phyloP scores from a whole-genome alignment of 371 early-diverging fungal genomes.

The Dipsacomyces acuminosporus region DNA sequence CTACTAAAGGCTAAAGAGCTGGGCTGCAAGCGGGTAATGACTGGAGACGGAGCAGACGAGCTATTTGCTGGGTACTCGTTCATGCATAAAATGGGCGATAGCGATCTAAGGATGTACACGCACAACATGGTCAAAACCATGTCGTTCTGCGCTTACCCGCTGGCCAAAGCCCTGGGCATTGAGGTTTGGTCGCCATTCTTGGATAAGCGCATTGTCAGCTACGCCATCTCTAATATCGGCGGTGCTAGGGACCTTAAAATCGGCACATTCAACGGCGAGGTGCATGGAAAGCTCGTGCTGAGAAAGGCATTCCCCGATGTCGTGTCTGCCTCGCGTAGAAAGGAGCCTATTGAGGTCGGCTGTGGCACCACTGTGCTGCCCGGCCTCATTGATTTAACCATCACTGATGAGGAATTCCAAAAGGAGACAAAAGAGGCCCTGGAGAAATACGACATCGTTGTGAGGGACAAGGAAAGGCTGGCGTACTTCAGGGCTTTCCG shows the following conservation, averaged over 20 bases:
- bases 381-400: constrained; percentile 40
- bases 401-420: constrained; percentile 26
- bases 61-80: constrained; percentile 60
- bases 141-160: constrained; percentile 50
- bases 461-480: constrained; percentile 54
- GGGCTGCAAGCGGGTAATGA: constrained; percentile 53
- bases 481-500: constrained; percentile 51
- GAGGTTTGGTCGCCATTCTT: constrained; percentile 52
- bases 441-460: constrained; percentile 45
- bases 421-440: constrained; percentile 32
- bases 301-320: constrained; percentile 53
- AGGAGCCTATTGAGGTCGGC: constrained; percentile 58
- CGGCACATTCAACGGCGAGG: constrained; percentile 32
- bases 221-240: constrained; percentile 41
- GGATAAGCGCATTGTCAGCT: constrained; percentile 48
- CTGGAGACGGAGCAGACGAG: constrained; percentile 63
- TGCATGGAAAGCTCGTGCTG: constrained; percentile 55
- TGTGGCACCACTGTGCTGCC: constrained; percentile 52
- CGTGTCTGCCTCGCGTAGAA: constrained; percentile 51
- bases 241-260: constrained; percentile 21
- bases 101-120: constrained; percentile 45
- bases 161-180: constrained; percentile 46
- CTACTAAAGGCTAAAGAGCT: constrained; percentile 43
- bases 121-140: constrained; percentile 45
- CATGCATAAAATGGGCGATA: constrained; percentile 49